Percentiles rank a stretch among this genome's conserved stretches.
These are phyloP conservation scores for Suillus plorans DNA, from an alignment of 768 basidiomycete species.

Conservation along the genomic window DNA sequence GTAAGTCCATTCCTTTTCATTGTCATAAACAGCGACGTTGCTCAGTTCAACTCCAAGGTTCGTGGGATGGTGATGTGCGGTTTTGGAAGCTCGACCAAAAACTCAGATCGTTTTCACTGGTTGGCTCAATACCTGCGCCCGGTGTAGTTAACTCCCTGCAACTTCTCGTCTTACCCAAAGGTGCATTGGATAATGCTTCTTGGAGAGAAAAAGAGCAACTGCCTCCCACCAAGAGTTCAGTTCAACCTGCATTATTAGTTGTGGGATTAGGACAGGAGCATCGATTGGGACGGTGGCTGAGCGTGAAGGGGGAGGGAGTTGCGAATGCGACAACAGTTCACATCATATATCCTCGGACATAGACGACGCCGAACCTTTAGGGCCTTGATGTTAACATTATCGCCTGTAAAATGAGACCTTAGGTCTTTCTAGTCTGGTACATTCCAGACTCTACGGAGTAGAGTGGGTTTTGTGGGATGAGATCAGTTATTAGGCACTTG, in stretches of 20 bases:
- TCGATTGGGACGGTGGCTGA: slow-evolving; percentile 86
- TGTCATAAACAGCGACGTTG: background rate
- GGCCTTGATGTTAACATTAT: background rate
- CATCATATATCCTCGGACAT: slow-evolving; percentile 47
- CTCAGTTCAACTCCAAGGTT: slow-evolving; percentile 54
- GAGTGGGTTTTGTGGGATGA: too few relatives aligned
- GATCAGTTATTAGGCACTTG: too few relatives aligned
- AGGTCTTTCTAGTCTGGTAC: background rate
- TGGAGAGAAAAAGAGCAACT: slow-evolving; percentile 32
- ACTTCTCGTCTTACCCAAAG: slow-evolving; percentile 55
- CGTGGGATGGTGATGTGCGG: slow-evolving; percentile 88
- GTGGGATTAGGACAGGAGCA: slow-evolving; percentile 88
- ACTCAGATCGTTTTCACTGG: slow-evolving; percentile 70
- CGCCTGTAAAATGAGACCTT: background rate
- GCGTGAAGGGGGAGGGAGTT: slow-evolving; percentile 65
- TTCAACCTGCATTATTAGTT: slow-evolving; percentile 56
- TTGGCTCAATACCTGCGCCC: slow-evolving; percentile 61
- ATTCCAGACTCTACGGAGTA: too few relatives aligned
- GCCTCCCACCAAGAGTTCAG: slow-evolving; percentile 5
- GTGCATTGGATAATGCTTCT: slow-evolving; percentile 42
- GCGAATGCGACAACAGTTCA: slow-evolving; percentile 73
- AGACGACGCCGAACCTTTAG: background rate
- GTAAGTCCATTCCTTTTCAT: slow-evolving; percentile 39
- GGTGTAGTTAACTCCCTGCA: slow-evolving; percentile 94
- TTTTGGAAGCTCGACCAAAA: slow-evolving; percentile 88